Evolutionary conservation across 73 alveolate species (phyloP), one percentile per base, ranked within the genome.

Genomic region (Paramecium bursaria): DNA sequence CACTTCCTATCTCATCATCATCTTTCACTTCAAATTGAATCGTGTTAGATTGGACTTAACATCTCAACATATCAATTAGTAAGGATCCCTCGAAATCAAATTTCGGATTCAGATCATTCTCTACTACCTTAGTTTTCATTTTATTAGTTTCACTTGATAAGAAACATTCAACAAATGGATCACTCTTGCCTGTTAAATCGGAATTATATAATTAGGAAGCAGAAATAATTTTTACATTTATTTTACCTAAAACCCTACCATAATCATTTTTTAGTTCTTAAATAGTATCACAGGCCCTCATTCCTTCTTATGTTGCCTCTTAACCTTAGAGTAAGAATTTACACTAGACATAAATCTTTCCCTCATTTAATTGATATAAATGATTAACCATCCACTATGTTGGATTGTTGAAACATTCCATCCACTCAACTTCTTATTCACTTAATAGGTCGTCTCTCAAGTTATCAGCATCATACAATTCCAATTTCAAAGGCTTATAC

Each of bases 401-500:
- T 14, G 88, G 88, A 19, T 75, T 75, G 35, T 51, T 26, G 23
- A 75, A 75, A 30, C 88, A 75, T 22, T 75, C 88, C 75, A 75
- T 75, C 88, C 88, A 75, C 35, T 75, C 88, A 22, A 75, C 22
- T 33, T 55, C 29, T 0, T 50, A 10, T 29, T 48, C 77, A 50
- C 77, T 76, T 1, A 75, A 19, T 9, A 75, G 14, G 46, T 75
- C 88, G 50, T 75, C 88, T 2, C 49, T 50, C 29, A 75, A 1
- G 3, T 53, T 54, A 48, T 75, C 88, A 2, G 49, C 19, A 52
- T 75, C 88, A 48, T 50, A 50, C 22, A 75, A 48, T 27, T 75
- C 23, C 17, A 75, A 27, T 3, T 27, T n/a, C 3, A 75, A 30
- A 31, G 88, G 88, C 13, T 48, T 21, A 31, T 75, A 75, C 10